A percentile compares a stretch with the other conserved stretches of the same genome.
Conservation (phyloP, 768 basidiomycete genomes). For the Boletus subparvulus region DNA sequence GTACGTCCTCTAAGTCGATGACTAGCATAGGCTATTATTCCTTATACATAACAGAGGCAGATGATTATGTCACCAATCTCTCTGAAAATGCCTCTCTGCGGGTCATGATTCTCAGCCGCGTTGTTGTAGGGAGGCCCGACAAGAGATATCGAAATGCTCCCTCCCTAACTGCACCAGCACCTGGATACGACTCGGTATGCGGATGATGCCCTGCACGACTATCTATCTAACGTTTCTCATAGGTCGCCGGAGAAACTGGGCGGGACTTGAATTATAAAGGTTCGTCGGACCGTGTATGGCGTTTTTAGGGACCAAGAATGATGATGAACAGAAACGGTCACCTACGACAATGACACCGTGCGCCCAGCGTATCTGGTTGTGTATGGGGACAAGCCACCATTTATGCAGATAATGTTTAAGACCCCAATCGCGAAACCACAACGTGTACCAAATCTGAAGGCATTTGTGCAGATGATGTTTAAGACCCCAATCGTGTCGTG, state of each 20-base stretch:
- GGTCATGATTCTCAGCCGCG: conserved; percentile 56
- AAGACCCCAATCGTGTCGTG: conserved; percentile 33
- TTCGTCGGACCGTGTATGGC: conserved; percentile 6
- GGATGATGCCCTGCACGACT: conserved; percentile 4
- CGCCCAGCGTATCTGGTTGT: conserved; percentile 67
- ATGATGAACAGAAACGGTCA: conserved; percentile 52
- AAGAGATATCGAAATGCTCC: conserved; percentile 50
- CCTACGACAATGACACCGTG: conserved; percentile 65
- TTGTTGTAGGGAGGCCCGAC: conserved; percentile 60
- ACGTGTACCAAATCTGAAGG: conserved; percentile 21
- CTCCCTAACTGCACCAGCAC: conserved; percentile 48
- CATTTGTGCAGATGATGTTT: conserved; percentile 29
- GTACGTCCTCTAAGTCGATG: conserved; percentile 35
- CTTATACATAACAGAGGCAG: conserved; percentile 49
- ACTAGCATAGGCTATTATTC: background rate
- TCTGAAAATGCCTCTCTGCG: conserved; percentile 44
- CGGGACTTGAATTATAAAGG: conserved; percentile 61
- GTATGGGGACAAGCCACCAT: conserved; percentile 42
- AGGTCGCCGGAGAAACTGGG: conserved; percentile 67
- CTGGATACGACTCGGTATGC: conserved; percentile 60
- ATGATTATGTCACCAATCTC: conserved; percentile 55
- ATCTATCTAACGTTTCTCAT: background rate
- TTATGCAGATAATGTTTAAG: conserved; percentile 31
- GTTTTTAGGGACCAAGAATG: background rate
- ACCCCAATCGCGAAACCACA: conserved; percentile 34